A percentile compares a stretch with the other conserved stretches of the same genome.
These are phyloP conservation scores for Backusella circina DNA, from an alignment of 192 early-diverging fungal species.

Conservation along the genomic window DNA sequence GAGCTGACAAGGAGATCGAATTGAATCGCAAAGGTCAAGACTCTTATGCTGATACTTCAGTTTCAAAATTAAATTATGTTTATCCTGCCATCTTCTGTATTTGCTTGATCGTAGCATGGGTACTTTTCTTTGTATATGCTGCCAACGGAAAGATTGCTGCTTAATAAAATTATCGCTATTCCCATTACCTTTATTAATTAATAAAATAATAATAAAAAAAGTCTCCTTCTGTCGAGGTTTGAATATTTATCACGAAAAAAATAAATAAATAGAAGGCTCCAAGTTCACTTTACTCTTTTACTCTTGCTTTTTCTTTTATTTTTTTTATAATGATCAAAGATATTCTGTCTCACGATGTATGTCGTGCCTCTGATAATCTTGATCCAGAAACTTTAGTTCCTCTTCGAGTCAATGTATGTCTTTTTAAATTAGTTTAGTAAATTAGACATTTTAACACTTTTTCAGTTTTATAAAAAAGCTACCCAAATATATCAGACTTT, in stretches of 20 bases:
- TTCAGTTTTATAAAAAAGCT: neutral
- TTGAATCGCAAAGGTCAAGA: conserved; percentile 19
- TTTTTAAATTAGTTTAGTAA: too few species aligned
- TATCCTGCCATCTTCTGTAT: conserved; percentile 11
- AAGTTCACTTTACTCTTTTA: neutral
- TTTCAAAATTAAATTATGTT: conserved; percentile 9
- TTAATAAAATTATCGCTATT: neutral
- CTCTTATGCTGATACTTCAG: neutral
- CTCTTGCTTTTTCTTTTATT: neutral
- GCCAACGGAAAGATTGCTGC: conserved; percentile 15
- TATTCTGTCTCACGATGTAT: neutral
- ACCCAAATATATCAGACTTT: neutral
- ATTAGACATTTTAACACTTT: neutral
- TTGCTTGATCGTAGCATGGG: conserved; percentile 21
- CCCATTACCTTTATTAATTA: neutral
- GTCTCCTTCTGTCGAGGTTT: neutral
- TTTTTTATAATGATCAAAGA: neutral
- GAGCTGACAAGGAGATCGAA: conserved; percentile 14
- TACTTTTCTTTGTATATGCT: conserved; percentile 33
- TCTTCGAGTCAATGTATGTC: neutral
- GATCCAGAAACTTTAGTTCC: neutral
- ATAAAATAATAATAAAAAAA: neutral
- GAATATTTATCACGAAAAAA: neutral
- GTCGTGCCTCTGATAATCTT: neutral
- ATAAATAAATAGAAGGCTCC: neutral